Base-by-base conservation (phyloP, 768 basidiomycete genomes). In the Pisolithus albus region DNA sequence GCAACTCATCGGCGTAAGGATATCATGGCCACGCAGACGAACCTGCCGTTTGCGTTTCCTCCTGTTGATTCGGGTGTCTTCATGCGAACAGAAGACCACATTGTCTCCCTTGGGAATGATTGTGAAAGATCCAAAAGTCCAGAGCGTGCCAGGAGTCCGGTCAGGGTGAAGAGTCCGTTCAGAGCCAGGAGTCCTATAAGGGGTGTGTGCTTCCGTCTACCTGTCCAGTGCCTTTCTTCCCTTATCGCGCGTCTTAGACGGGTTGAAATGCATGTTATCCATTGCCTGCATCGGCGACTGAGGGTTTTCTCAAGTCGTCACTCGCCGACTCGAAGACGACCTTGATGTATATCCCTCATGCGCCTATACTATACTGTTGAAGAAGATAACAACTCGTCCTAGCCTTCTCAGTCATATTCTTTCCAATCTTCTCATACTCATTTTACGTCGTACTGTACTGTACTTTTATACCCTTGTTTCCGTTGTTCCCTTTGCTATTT, bases 101-200 rank as follows among this genome's bases (percentile, higher is more conserved):
- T 34, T n/a, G 8, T 11, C 23, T 5, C 36, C 48, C 37, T 13
- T 49, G 30, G 56, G 47, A 39, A 50, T 21, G 15, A 45, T 7
- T n/a, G 53, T n/a, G 42, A 4, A 15, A 15, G 47, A 26, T 37
- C 53, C 1, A 51, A 49, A 18, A 45, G 43, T 30, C 34, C 34
- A 26, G 18, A 28, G 37, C 50, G 21, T n/a, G 46, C 51, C 7
- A 32, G n/a, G 15, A 65, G 56, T 32, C 56, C 61, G 4, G 47
- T 45, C 1, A 65, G 65, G 49, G 56, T 61, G 15, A 50, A 66
- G 39, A 69, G 56, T 45, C 56, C 56, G 2, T 24, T n/a, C 5
- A 57, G 53, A 49, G 49, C 56, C 32, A 56, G 56, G 30, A 66
- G 70, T 59, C 71, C 71, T 45, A 53, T 64, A 2, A 61, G 65